Evolutionary conservation across 2,329 filamentous ascomycete species (phyloP), one percentile per base, ranked within the genome.

Genomic region (Alternaria sp.): DNA sequence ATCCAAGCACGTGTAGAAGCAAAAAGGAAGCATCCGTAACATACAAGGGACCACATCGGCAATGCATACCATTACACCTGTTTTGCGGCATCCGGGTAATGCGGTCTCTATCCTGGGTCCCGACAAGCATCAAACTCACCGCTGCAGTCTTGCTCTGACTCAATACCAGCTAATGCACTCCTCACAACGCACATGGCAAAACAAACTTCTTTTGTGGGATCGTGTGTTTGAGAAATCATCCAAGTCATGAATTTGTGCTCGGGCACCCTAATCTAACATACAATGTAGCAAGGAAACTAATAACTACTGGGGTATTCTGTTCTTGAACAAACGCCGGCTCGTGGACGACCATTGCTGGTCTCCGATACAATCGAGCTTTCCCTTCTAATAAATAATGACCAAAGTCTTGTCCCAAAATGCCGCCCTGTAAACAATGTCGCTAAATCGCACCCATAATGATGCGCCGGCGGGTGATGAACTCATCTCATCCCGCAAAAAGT

Each of bases 271-370:
- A 52, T 64, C 61, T 62, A 60, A 53, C 41, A 25, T 55, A 59
- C 44, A 57, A 32, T 54, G 36, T 58, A 50, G 48, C 58, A 46
- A 18, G 53, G 27, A 54, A 56, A 64, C 50, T 54, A 64, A 49
- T 36, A 62, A 64, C 60, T 63, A 62, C 64, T 54, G 54, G 65
- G 70, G 70, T 72, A 72, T 72, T 71, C 32, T 65, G 64, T 68
- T 63, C 63, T 64, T 64, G 44, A 51, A 64, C 54, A 68, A 72
- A 73, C 70, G 70, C 69, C 70, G 61, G 69, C 69, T 68, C 67
- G 56, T 44, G 54, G 38, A 57, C 22, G 5, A 64, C 70, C 64
- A 66, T 63, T 58, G 64, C 65, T 69, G 63, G 69, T 59, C 38
- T 63, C 59, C 49, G 10, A 49, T 53, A 57, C 54, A 57, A 53